Conservation (phyloP, 495 filamentous ascomycete genomes). For the Hapsidospora chrysogenum region DNA sequence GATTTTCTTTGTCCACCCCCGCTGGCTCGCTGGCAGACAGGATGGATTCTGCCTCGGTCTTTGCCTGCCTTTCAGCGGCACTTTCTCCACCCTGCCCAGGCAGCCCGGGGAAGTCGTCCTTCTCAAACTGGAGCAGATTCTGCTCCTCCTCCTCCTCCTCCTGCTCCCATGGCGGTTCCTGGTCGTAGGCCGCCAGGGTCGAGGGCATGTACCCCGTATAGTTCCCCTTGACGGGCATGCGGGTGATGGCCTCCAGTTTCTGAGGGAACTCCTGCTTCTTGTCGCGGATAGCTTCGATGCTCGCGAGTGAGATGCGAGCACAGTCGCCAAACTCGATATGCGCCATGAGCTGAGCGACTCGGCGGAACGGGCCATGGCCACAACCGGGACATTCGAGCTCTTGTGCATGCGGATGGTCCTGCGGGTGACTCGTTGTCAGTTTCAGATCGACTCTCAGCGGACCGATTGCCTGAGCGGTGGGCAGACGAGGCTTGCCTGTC, state of each 20-base stretch:
- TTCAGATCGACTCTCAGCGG: background rate
- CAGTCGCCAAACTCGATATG: constrained; percentile 2
- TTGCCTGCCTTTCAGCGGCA: too few species aligned
- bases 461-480: too few species aligned
- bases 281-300: background rate
- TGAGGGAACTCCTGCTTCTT: constrained; percentile 1
- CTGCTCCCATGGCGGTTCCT: background rate
- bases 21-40: background rate
- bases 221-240: background rate
- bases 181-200: background rate
- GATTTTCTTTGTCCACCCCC: background rate
- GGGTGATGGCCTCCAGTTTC: background rate
- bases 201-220: constrained; percentile 1
- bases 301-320: background rate
- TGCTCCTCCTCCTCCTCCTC: background rate
- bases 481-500: too few species aligned
- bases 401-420: constrained; percentile 3
- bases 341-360: background rate
- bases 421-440: background rate
- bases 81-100: too few species aligned
- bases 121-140: background rate
- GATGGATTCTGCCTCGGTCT: background rate
- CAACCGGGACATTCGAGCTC: constrained; percentile 3
- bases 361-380: background rate
- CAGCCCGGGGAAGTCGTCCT: background rate